Base-by-base conservation (phyloP, 169 alveolate genomes). In the Eimeria sp. region DNA sequence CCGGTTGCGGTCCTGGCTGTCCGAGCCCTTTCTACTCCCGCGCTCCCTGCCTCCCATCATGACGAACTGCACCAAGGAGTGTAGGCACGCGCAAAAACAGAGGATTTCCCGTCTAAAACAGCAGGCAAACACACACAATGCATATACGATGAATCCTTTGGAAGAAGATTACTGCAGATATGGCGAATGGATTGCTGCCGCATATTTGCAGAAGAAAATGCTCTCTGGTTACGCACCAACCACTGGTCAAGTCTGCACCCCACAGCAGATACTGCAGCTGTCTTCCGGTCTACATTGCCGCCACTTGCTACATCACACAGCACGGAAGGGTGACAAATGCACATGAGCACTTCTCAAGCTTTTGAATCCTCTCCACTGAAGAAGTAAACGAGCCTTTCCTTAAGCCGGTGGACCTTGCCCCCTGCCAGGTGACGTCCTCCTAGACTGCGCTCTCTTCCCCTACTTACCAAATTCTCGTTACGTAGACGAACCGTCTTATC, bases 191-290 rank as follows among this genome's bases (percentile, higher is more conserved):
- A n/a, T n/a, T n/a, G n/a, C 45, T 27, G 13, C 84, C 40, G 84
- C 84, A 73, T 54, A 73, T 54, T n/a, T 27, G n/a, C 14, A n/a
- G n/a, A n/a, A n/a, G n/a, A n/a, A n/a, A n/a, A n/a, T n/a, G 25
- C 16, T 73, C 58, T 18, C 80, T 16, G 84, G 25, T 13, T 49
- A n/a, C n/a, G n/a, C n/a, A n/a, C n/a, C 84, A 73, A 34, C 84
- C 47, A 73, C 57, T 40, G 30, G 84, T 73, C 84, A 61, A n/a
- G 27, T 54, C 45, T 61, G 72, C 72, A 14, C 72, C 72, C 72
- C 20, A 61, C 72, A 20, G 72, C 72, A 20, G 72, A 14, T 18
- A 6, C 30, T 61, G 72, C 14, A 30, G 72, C 72, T 16, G 30
- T 22, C 30, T 61, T 61, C 30, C 22, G 72, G 34, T 11, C 25